Percentiles rank a stretch among this genome's conserved stretches.
phyloP scores from a whole-genome alignment of 2,329 filamentous ascomycete species.

The Monascus ruber region DNA sequence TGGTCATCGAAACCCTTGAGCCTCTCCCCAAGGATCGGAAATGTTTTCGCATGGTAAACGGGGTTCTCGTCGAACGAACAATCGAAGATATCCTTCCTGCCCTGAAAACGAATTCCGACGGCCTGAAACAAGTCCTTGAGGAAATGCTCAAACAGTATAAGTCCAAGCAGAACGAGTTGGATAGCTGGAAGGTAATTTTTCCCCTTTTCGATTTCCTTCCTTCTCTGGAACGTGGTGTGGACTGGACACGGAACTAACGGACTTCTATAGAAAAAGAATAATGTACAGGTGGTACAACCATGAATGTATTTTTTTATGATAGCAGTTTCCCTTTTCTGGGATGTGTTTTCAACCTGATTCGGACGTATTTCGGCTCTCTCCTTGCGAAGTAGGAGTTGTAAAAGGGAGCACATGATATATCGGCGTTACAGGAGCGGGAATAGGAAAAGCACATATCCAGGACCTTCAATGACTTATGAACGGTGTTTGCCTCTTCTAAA shows the following conservation, averaged over 20 bases:
- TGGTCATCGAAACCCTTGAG: constrained; percentile 83
- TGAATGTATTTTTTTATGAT: constrained; percentile 10
- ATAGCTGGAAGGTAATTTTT: constrained; percentile 84
- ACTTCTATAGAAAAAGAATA: constrained; percentile 35
- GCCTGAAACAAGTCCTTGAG: constrained; percentile 84
- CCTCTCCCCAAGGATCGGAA: constrained; percentile 78
- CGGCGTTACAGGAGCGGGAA: not conserved
- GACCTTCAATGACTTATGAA: not conserved
- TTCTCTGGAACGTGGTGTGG: not conserved
- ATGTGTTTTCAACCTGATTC: constrained; percentile 2
- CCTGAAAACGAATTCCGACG: constrained; percentile 85
- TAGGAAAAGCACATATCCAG: not conserved
- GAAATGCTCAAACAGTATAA: constrained; percentile 96
- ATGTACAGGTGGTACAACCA: constrained; percentile 39
- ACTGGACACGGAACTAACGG: not conserved
- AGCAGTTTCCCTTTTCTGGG: constrained; percentile 1
- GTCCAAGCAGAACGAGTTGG: constrained; percentile 83
- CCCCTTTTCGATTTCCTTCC: not conserved
- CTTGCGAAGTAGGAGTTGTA: not conserved
- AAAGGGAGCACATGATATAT: not conserved
- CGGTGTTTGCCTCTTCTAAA: not conserved
- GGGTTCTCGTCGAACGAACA: constrained; percentile 85
- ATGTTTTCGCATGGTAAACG: constrained; percentile 98
- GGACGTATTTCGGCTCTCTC: constrained; percentile 4
- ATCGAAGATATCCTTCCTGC: constrained; percentile 86